Base-by-base conservation (phyloP, 495 filamentous ascomycete genomes). In the Thermochaetoides thermophila region DNA sequence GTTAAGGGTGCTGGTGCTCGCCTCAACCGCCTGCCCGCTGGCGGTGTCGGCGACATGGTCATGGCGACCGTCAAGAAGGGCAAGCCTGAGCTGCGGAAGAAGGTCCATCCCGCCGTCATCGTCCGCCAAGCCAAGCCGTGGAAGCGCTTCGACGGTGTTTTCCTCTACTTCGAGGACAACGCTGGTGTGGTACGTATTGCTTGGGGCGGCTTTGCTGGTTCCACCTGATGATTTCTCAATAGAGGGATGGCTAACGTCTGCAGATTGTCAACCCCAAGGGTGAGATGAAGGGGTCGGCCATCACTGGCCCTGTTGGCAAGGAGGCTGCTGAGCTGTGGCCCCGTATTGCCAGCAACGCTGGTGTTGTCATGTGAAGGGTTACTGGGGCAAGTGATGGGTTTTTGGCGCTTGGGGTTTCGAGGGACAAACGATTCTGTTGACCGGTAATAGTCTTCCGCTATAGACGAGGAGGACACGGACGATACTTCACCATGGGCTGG, bases 21-120 rank as follows among this genome's bases (percentile, higher is more conserved):
- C 45, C 81, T 99, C 42, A 99, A 99, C 74, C 76, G 89, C 60
- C 78, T 99, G 44, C 89, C 89, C 47, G 91, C 91, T 51, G 89
- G 79, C 32, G 89, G 89, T 73, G 91, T 96, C 52, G 87, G 86
- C 49, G 89, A 97, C 69, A 96, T 97, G 89, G 91, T 97, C 51
- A 97, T 97, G 91, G 85, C 87, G 39, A 96, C 91, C 43, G 91
- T 99, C 66, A 96, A 99, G 81, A 99, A 99, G 82, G 53, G 87
- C 60, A 97, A 97, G 81, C 87, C 89, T 31, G 87, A 97, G 68
- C 69, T 97, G 52, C 72, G 87, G 58, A 97, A 97, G 81, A 97
- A 97, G 78, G 87, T 97, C 65, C 93, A 95, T 85, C 89, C 87
- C 42, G 87, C 86, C 47, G 87, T 97, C 51, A 82, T 97, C 52